Evolutionary conservation across 2,329 filamentous ascomycete genomes (phyloP).

Genomic region (Aspergillus awamori): DNA sequence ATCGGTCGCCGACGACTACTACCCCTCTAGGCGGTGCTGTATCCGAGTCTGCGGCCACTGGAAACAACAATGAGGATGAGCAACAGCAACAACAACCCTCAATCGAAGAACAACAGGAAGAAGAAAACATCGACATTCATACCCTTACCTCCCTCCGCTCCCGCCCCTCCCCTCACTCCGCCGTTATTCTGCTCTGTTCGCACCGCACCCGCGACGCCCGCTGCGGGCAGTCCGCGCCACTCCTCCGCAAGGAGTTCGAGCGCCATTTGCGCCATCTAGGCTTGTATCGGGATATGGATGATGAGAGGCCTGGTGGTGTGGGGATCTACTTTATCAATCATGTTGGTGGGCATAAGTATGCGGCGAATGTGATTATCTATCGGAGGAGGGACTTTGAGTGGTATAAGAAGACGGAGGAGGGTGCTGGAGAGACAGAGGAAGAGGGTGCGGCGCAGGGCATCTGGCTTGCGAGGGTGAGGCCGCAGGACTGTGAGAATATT

Average conservation of each 20-base stretch:
- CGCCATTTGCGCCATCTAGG: conserved; percentile 83
- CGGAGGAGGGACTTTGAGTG: conserved; percentile 57
- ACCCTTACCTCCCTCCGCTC: conserved; percentile 52
- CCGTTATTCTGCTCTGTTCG: conserved; percentile 89
- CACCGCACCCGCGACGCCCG: conserved; percentile 92
- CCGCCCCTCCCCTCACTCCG: conserved; percentile 76
- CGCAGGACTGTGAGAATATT: conserved; percentile 91
- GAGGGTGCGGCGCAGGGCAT: conserved; percentile 82
- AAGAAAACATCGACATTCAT: conserved; percentile 23
- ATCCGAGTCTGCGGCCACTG: no score
- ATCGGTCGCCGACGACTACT: conserved; percentile 72
- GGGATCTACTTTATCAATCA: conserved; percentile 97
- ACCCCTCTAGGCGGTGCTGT: conserved; percentile 55
- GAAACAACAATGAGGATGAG: conserved; percentile 40
- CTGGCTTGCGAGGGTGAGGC: conserved; percentile 82
- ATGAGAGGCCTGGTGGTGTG: conserved; percentile 86
- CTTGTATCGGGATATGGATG: conserved; percentile 82
- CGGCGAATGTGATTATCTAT: conserved; percentile 92
- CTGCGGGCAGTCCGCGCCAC: conserved; percentile 89
- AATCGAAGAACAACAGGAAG: conserved; percentile 6
- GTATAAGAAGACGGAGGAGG: conserved; percentile 31
- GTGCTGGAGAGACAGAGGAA: conserved; percentile 41
- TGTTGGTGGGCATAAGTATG: conserved; percentile 95
- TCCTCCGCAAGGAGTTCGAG: conserved; percentile 86
- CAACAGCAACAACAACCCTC: conserved; percentile 19